Evolutionary conservation across 2,329 filamentous ascomycete genomes (phyloP).

Genomic region (Dothideomycetes sp.): DNA sequence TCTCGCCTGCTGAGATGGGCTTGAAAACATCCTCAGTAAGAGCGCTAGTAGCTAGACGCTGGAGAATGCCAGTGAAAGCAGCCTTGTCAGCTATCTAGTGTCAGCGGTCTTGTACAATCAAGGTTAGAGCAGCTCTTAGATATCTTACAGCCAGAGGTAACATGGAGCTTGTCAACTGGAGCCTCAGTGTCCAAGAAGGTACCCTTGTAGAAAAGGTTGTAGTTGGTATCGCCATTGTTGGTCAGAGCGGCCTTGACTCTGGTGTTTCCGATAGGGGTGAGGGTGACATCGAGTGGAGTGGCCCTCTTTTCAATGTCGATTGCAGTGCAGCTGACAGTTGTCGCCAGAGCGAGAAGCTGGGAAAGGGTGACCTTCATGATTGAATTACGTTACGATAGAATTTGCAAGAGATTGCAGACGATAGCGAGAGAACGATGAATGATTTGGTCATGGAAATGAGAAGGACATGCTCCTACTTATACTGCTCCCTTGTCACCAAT

Average conservation of each 20-base stretch:
- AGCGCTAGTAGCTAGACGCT: constrained; percentile 38
- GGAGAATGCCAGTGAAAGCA: constrained; percentile 45
- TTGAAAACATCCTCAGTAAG: constrained; percentile 44
- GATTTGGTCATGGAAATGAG: too few relatives aligned
- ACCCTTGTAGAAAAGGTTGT: constrained; percentile 22
- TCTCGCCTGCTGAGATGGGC: constrained; percentile 38
- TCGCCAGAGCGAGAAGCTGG: constrained; percentile 13
- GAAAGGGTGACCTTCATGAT: constrained; percentile 10
- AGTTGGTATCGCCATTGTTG: constrained; percentile 19
- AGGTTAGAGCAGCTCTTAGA: neutral
- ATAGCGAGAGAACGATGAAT: too few relatives aligned
- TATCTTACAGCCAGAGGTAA: constrained; percentile 17
- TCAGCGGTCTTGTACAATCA: neutral
- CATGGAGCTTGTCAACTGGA: constrained; percentile 21
- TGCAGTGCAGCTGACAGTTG: constrained; percentile 16
- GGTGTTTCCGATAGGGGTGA: constrained; percentile 18
- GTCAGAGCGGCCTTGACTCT: constrained; percentile 21
- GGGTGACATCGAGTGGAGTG: constrained; percentile 18
- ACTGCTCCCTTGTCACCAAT: too few relatives aligned
- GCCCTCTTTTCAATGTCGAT: constrained; percentile 20
- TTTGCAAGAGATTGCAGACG: too few relatives aligned
- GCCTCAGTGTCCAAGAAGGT: constrained; percentile 20
- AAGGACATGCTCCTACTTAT: too few relatives aligned
- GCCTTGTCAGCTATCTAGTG: constrained; percentile 15
- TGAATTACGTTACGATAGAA: too few relatives aligned